Conservation (phyloP, 2,329 filamentous ascomycete genomes). For the Alternaria sp. region DNA sequence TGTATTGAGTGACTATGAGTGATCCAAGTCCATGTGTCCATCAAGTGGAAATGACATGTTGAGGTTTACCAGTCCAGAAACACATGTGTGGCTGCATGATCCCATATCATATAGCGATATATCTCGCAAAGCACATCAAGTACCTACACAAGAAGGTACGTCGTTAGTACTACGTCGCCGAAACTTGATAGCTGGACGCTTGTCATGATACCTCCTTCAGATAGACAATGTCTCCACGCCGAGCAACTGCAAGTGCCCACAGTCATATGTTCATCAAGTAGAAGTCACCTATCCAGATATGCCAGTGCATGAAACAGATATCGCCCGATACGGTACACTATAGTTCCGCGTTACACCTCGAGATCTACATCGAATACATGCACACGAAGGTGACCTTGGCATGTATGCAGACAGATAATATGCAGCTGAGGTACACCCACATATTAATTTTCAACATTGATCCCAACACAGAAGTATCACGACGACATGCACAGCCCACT, state of each 20-base stretch:
- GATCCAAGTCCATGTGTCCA: background rate
- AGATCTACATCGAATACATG: background rate
- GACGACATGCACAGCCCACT: background rate
- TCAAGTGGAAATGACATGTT: background rate
- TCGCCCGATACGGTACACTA: no score
- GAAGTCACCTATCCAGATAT: no score
- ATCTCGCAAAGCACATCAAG: background rate
- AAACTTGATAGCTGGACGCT: no score
- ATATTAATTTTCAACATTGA: background rate
- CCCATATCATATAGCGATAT: background rate
- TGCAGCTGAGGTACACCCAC: background rate
- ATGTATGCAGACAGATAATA: background rate
- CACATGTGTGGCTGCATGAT: background rate
- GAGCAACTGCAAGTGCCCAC: accelerated
- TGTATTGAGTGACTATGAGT: background rate
- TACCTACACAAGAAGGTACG: background rate
- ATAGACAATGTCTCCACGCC: no score
- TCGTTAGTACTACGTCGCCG: no score
- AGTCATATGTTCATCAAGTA: no score
- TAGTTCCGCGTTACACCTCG: no score
- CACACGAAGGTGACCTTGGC: background rate
- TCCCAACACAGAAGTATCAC: background rate
- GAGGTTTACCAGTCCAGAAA: background rate
- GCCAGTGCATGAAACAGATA: no score
- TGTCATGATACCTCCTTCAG: no score